Evolutionary conservation across 768 basidiomycete genomes (phyloP).

Genomic region (Ephemerocybe angulata): DNA sequence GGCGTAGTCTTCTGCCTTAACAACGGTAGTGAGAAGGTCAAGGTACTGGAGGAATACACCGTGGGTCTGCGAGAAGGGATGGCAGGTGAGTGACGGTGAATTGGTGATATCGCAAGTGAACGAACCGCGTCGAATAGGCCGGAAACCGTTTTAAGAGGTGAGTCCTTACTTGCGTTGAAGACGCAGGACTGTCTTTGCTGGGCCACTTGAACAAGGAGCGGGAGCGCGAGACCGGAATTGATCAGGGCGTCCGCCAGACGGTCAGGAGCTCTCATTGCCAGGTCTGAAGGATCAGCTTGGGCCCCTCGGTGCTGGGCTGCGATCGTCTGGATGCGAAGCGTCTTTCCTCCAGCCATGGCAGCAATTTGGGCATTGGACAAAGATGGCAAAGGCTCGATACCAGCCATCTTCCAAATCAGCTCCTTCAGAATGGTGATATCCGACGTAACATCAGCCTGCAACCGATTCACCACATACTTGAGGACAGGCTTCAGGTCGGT

Average conservation of each 20-base stretch:
- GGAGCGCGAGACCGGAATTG: constrained; percentile 74
- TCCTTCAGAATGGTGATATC: constrained; percentile 92
- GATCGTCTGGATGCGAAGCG: constrained; percentile 82
- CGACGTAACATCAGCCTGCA: constrained; percentile 76
- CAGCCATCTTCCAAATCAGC: constrained; percentile 93
- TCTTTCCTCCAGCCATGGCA: constrained; percentile 89
- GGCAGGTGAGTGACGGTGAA: constrained; percentile 14
- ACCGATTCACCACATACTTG: constrained; percentile 88
- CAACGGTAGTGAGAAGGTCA: constrained; percentile 73
- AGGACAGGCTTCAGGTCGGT: constrained; percentile 82
- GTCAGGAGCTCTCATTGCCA: constrained; percentile 59
- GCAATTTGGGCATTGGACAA: constrained; percentile 83
- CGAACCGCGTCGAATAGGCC: constrained; percentile 86
- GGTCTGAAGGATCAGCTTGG: constrained; percentile 63
- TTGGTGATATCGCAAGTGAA: constrained; percentile 15
- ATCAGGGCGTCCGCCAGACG: constrained; percentile 63
- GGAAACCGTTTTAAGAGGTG: constrained; percentile 82
- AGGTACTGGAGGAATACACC: constrained; percentile 90
- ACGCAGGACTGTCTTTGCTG: constrained; percentile 88
- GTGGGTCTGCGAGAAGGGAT: constrained; percentile 59
- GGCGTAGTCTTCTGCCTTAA: constrained; percentile 70
- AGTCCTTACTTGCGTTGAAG: constrained; percentile 64
- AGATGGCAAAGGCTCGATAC: constrained; percentile 86
- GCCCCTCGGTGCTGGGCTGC: constrained; percentile 78
- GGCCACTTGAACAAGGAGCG: constrained; percentile 87